These are phyloP conservation scores for Cadophora luteo-olivacea DNA, from an alignment of 2,329 filamentous ascomycete genomes.

Conservation along the genomic window DNA sequence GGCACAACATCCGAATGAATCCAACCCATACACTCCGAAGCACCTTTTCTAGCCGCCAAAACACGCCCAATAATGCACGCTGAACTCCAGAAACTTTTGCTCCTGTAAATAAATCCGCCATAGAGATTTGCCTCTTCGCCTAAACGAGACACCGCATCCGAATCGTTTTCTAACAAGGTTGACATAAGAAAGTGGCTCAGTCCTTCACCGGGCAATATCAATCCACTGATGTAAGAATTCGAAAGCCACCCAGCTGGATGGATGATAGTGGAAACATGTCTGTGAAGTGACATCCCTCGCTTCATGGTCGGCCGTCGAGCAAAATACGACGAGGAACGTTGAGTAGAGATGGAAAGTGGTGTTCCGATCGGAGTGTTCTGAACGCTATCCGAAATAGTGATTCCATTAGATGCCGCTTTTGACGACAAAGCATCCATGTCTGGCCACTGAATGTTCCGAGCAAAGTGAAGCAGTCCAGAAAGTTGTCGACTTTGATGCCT, in stretches of 20 bases:
- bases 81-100: constrained; percentile 74
- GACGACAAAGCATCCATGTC: constrained; percentile 53
- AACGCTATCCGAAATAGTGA: constrained; percentile 38
- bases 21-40: constrained; percentile 73
- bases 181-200: constrained; percentile 70
- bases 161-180: constrained; percentile 68
- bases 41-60: constrained; percentile 65
- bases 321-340: constrained; percentile 44
- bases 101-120: constrained; percentile 67
- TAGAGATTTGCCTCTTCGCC: constrained; percentile 68
- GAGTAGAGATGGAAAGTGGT: constrained; percentile 41
- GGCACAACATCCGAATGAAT: constrained; percentile 66
- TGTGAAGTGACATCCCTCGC: constrained; percentile 36
- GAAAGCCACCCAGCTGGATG: constrained; percentile 70
- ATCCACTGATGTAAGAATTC: constrained; percentile 69
- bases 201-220: constrained; percentile 69
- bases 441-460: constrained; percentile 67
- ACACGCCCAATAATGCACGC: constrained; percentile 70
- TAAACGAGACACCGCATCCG: constrained; percentile 61
- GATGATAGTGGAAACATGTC: constrained; percentile 61
- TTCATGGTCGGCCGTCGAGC: constrained; percentile 36
- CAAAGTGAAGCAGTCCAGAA: constrained; percentile 68
- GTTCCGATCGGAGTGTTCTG: constrained; percentile 38
- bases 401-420: constrained; percentile 43
- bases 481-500: constrained; percentile 65